Conservation (phyloP, 306 rosid genomes). For the Quercus rubra region DNA sequence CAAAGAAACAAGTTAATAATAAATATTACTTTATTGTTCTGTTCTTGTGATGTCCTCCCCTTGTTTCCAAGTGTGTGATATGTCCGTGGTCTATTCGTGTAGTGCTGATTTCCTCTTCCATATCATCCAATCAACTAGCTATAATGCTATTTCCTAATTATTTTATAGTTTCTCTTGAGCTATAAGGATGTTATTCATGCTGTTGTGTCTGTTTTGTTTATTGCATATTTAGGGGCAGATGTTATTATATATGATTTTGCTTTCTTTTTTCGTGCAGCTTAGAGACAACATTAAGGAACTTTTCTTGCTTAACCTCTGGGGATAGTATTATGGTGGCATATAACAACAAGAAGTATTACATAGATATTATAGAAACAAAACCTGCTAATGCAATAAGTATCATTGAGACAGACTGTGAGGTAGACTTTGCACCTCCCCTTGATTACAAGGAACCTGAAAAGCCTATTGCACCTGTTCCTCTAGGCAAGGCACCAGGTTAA, state of each 20-base stretch:
- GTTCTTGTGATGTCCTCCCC: background rate
- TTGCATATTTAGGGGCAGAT: background rate
- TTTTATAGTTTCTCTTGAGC: background rate
- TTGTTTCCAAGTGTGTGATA: background rate
- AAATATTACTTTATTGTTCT: background rate
- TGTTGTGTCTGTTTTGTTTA: background rate
- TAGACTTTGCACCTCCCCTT: constrained; percentile 97
- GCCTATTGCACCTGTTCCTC: constrained; percentile 41
- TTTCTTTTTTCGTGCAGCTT: constrained; percentile 48
- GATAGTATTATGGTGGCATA: constrained; percentile 99
- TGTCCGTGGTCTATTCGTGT: background rate
- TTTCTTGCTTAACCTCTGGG: constrained; percentile 89
- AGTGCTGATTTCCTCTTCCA: background rate
- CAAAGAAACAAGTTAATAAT: background rate
- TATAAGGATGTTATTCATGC: background rate
- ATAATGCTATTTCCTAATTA: background rate
- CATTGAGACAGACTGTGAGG: constrained; percentile 98
- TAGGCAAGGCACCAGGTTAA: constrained; percentile 64
- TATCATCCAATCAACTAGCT: background rate
- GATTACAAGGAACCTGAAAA: constrained; percentile 98
- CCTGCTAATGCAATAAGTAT: constrained; percentile 89
- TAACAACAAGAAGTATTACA: constrained; percentile 91
- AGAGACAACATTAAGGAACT: constrained; percentile 91
- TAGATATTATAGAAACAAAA: constrained; percentile 84
- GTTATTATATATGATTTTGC: background rate